phyloP scores from a whole-genome alignment of 1,139 yeast species.

The Zhuliangozyma parablackwelliae region DNA sequence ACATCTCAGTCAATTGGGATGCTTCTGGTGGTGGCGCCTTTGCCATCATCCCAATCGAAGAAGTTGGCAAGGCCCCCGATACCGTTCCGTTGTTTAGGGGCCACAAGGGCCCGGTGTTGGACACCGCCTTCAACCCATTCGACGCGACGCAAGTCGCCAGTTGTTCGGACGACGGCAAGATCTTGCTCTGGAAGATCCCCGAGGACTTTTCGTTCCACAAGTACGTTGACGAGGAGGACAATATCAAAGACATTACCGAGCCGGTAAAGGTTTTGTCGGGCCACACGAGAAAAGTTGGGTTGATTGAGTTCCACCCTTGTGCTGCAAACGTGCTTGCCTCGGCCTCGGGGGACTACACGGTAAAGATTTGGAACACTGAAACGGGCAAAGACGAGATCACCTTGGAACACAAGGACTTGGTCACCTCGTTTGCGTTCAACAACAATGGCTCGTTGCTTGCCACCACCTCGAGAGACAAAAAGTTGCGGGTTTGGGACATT shows the following conservation, averaged over 20 bases:
- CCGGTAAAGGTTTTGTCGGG: conserved; percentile 73
- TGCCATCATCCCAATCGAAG: conserved; percentile 81
- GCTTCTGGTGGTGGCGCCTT: conserved; percentile 97
- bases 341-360: conserved; percentile 83
- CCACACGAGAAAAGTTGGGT: conserved; percentile 95
- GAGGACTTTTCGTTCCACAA: conserved; percentile 67
- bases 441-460: conserved; percentile 84
- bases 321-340: conserved; percentile 86
- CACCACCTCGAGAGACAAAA: conserved; percentile 90
- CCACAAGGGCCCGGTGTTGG: conserved; percentile 90
- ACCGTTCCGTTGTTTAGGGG: conserved; percentile 91
- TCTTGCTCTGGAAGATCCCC: conserved; percentile 85
- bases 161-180: conserved; percentile 88
- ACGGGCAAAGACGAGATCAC: conserved; percentile 69
- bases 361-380: conserved; percentile 84
- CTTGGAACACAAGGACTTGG: conserved; percentile 81
- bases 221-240: conserved; percentile 56
- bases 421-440: conserved; percentile 86
- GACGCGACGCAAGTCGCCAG: conserved; percentile 72
- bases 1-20: conserved; percentile 85
- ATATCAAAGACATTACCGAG: conserved; percentile 58
- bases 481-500: conserved; percentile 86
- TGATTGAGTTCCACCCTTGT: conserved; percentile 81
- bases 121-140: conserved; percentile 92
- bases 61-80: conserved; percentile 93